Evolutionary conservation across 1,284 basidiomycete species (phyloP), one percentile per base, ranked within the genome.

Genomic region (Fistulinella staudtii): DNA sequence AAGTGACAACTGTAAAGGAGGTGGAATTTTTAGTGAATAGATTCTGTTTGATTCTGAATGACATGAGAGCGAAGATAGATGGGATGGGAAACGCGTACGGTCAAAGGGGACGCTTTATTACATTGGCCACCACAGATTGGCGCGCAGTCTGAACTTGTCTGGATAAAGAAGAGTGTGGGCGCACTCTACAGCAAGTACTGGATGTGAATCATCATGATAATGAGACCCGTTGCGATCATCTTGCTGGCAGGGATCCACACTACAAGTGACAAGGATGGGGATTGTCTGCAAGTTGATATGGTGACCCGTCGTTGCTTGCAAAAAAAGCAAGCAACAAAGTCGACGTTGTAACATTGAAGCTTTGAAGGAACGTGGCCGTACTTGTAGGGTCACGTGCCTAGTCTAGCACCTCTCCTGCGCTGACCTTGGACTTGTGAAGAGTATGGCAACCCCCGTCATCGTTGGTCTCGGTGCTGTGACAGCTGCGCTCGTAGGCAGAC

Each of bases 391-490:
- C 52, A 54, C 52, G 52, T 54, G 54, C n/a, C n/a, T n/a, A n/a
- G n/a, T n/a, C n/a, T n/a, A n/a, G n/a, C n/a, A n/a, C n/a, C n/a
- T n/a, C n/a, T n/a, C n/a, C n/a, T n/a, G n/a, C n/a, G n/a, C n/a
- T n/a, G n/a, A n/a, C n/a, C n/a, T 13, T 31, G 17, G 30, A 35
- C 33, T 35, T 14, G 18, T 14, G n/a, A 35, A 6, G 5, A n/a
- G 17, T 18, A 35, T 89, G 86, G 72, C 84, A 15, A 90, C 89
- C 36, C 78, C 88, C 44, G 63, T 91, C 40, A 72, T 90, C 37
- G 56, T 93, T 48, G 91, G 90, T 46, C 73, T 92, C 45, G 82
- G 85, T 41, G 82, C 89, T 22, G 76, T 93, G 52, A 82, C 87
- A 14, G 88, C 89, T 38, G 90, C 86, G 9, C 69, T 93, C 11